Percentiles rank a stretch among this genome's conserved stretches.
Evolutionary conservation across 352 stramenopile genomes (phyloP).

Genomic region (Globisporangium polare): DNA sequence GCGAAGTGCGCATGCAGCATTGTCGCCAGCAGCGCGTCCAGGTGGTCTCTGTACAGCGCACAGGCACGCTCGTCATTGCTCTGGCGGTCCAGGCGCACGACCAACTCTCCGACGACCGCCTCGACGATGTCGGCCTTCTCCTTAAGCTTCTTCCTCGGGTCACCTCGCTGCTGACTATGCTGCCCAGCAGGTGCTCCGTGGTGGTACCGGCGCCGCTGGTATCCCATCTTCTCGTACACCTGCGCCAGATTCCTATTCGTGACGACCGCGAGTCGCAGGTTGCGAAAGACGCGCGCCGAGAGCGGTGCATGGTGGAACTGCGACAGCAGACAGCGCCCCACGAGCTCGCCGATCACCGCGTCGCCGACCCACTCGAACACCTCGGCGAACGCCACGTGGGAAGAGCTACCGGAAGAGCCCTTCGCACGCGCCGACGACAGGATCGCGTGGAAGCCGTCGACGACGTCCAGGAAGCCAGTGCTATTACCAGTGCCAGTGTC

Average conservation of each 20-base stretch:
- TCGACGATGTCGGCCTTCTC: slow-evolving; percentile 67
- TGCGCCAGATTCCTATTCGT: slow-evolving; percentile 69
- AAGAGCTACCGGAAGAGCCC: not conserved
- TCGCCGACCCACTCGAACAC: slow-evolving; percentile 80
- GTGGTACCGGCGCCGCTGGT: slow-evolving; percentile 23
- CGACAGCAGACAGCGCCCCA: slow-evolving; percentile 55
- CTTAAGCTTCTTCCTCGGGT: slow-evolving; percentile 38
- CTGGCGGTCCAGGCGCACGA: slow-evolving; percentile 45
- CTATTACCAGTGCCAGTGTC: not conserved
- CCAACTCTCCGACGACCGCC: slow-evolving; percentile 55
- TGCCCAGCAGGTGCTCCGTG: not conserved
- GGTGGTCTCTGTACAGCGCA: slow-evolving; percentile 30
- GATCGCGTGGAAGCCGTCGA: slow-evolving; percentile 34
- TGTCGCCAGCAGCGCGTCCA: slow-evolving; percentile 47
- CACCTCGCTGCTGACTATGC: not conserved
- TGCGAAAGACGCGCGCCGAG: slow-evolving; percentile 61
- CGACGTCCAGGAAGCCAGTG: slow-evolving; percentile 10
- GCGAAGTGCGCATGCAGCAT: slow-evolving; percentile 66
- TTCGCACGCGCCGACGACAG: slow-evolving; percentile 2
- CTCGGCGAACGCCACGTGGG: slow-evolving; percentile 32
- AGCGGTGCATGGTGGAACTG: slow-evolving; percentile 58
- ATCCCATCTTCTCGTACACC: slow-evolving; percentile 65
- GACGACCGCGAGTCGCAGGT: slow-evolving; percentile 54
- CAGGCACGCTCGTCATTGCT: slow-evolving; percentile 19
- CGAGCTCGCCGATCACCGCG: slow-evolving; percentile 67